These are phyloP conservation scores for Chrysoporthe cubensis DNA, from an alignment of 2,329 filamentous ascomycete genomes.

Conservation along the genomic window DNA sequence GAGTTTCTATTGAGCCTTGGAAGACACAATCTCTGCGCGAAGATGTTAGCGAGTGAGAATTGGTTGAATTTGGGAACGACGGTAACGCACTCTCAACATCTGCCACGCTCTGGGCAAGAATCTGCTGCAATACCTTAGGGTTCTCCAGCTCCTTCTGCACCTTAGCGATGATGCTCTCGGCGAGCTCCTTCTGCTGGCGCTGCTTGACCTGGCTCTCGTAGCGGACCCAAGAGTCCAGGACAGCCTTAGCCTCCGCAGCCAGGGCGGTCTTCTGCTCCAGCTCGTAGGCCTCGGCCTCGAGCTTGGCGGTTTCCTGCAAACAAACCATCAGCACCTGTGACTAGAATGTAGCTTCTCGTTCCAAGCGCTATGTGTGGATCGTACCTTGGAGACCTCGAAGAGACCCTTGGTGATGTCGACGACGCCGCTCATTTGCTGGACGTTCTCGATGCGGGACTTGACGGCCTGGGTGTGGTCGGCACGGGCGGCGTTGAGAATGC, in stretches of 20 bases:
- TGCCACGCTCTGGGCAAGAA: slow-evolving; percentile 92
- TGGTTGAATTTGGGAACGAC: background rate
- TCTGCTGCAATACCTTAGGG: slow-evolving; percentile 96
- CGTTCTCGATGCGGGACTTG: slow-evolving; percentile 90
- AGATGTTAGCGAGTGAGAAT: slow-evolving; percentile 39
- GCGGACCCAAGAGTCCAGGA: slow-evolving; percentile 97
- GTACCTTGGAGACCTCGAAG: slow-evolving; percentile 97
- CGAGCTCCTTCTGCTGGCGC: slow-evolving; percentile 96
- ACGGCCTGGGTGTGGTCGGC: slow-evolving; percentile 95
- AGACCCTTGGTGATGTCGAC: slow-evolving; percentile 96
- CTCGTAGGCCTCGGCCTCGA: slow-evolving; percentile 95
- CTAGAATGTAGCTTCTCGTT: background rate
- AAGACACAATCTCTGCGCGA: slow-evolving; percentile 60
- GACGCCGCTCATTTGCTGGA: slow-evolving; percentile 91
- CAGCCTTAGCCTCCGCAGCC: slow-evolving; percentile 88
- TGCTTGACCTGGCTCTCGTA: slow-evolving; percentile 99
- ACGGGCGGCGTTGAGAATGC: slow-evolving; percentile 91
- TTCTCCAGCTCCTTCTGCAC: slow-evolving; percentile 98
- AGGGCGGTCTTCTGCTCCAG: slow-evolving; percentile 95
- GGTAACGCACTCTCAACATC: slow-evolving; percentile 85
- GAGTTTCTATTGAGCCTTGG: slow-evolving; percentile 65
- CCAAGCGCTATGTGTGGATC: slow-evolving; percentile 27
- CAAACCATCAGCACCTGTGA: slow-evolving; percentile 28
- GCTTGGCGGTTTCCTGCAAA: slow-evolving; percentile 86
- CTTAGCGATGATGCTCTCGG: slow-evolving; percentile 91